Base-by-base conservation (phyloP, 1,284 basidiomycete genomes). In the Farysia itapuensis region DNA sequence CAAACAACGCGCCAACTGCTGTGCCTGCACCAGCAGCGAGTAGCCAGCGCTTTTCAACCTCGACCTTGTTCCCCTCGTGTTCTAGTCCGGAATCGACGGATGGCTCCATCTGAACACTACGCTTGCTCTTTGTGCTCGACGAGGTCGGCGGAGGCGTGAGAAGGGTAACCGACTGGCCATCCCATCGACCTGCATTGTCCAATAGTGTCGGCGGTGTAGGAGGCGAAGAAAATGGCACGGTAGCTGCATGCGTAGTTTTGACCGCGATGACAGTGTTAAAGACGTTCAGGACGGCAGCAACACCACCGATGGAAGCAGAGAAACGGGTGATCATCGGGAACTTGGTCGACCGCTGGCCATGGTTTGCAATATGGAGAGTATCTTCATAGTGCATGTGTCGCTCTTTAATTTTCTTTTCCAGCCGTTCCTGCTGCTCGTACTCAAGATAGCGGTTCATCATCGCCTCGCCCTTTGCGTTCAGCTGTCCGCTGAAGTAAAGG, bases 151-250 rank as follows among this genome's bases (percentile, higher is more conserved):
- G 31, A 9, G 18, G 9, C 11, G 26, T 28, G 11, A 28, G 26
- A n/a, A 28, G n/a, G 9, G 26, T 28, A n/a, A n/a, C n/a, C 26
- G 9, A 28, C 0, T 24, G 8, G 18, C 46, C 50, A 26, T 60
- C 46, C 50, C 46, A 53, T 8, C 23, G 50, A 12, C 38, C 50
- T 8, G 50, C 50, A 18, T 39, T 40, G 23, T 60, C 57, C 3
- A 53, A 23, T 2, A 60, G 15, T 4, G 57, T 53, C 12, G 57
- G 57, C n/a, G 57, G 57, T 2, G 33, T 46, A 4, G 57, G 57
- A 4, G 57, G 50, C 0, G 42, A 18, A 0, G 42, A 39, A 37
- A 60, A 60, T 15, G 48, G 45, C 5, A 9, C 13, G 8, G 50
- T 46, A 4, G 50, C 50, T 20, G 48, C 15, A 5, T 40, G 39